Evolutionary conservation across 2,329 filamentous ascomycete species (phyloP).

Genomic region (Nemania sp.): DNA sequence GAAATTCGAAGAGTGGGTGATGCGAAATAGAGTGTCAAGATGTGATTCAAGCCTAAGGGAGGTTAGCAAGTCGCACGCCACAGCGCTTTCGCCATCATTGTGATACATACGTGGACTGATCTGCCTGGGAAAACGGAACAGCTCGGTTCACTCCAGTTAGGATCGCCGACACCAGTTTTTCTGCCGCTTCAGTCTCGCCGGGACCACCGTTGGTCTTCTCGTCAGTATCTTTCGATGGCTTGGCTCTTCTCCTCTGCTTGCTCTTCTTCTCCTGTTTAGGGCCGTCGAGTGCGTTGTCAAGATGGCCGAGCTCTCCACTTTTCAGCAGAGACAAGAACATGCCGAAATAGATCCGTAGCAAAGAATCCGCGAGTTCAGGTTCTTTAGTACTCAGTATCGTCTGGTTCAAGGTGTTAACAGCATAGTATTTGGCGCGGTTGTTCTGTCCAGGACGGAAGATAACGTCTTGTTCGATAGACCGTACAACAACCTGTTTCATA

Average conservation of each 20-base stretch:
- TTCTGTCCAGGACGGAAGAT: conserved; percentile 86
- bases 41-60: conserved; percentile 73
- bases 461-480: conserved; percentile 82
- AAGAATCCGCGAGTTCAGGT: conserved; percentile 74
- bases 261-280: conserved; percentile 45
- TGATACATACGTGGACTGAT: conserved; percentile 67
- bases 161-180: conserved; percentile 90
- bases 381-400: conserved; percentile 88
- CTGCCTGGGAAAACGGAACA: conserved; percentile 85
- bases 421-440: conserved; percentile 89
- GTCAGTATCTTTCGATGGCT: conserved; percentile 41
- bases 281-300: conserved; percentile 45
- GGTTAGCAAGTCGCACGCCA: conserved; percentile 29
- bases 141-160: conserved; percentile 94
- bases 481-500: conserved; percentile 90
- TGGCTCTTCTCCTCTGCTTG: conserved; percentile 50
- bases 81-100: not conserved
- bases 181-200: conserved; percentile 70
- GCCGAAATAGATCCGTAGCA: conserved; percentile 90
- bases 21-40: conserved; percentile 89
- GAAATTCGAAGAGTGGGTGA: conserved; percentile 98
- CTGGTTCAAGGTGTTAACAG: conserved; percentile 95
- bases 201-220: conserved; percentile 38
- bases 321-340: conserved; percentile 85
- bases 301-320: conserved; percentile 48